Conservation (phyloP, 2,329 filamentous ascomycete genomes). For the Zalaria obscura region DNA sequence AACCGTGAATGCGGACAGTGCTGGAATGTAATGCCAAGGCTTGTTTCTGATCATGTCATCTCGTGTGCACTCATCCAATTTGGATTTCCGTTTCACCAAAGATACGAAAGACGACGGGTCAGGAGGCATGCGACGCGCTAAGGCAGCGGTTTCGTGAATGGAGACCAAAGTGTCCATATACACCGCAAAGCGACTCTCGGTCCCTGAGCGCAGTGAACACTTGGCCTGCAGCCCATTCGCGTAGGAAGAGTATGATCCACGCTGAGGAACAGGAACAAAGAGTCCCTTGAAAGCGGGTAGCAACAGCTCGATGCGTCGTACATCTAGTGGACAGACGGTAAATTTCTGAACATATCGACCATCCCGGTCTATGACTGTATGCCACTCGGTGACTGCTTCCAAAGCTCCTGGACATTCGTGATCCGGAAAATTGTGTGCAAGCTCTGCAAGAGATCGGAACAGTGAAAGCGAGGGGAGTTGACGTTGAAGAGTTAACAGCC, state of each 20-base stretch:
- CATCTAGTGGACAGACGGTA: constrained; percentile 60
- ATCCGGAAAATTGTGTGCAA: constrained; percentile 35
- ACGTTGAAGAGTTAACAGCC: constrained; percentile 64
- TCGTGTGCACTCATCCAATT: constrained; percentile 48
- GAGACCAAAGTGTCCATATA: constrained; percentile 44
- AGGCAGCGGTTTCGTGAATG: constrained; percentile 30
- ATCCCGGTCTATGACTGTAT: constrained; percentile 56
- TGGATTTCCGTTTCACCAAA: constrained; percentile 44
- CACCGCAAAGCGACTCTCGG: constrained; percentile 39
- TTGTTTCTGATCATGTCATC: constrained; percentile 48
- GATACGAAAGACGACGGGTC: constrained; percentile 50
- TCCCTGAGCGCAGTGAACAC: constrained; percentile 54
- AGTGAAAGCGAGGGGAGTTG: constrained; percentile 50
- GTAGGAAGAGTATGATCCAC: constrained; percentile 25
- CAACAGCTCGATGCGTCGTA: constrained; percentile 55
- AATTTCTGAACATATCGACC: constrained; percentile 57
- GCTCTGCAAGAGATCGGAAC: constrained; percentile 53
- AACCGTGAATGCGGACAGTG: constrained; percentile 59
- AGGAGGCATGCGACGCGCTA: constrained; percentile 26
- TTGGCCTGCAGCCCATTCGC: constrained; percentile 27
- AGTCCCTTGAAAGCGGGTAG: constrained; percentile 58
- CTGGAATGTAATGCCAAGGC: constrained; percentile 64
- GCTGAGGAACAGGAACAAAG: constrained; percentile 38
- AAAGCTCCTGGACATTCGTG: constrained; percentile 44
- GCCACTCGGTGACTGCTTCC: constrained; percentile 52